phyloP scores from a whole-genome alignment of 768 basidiomycete genomes.

The Hypholoma sublateritium region DNA sequence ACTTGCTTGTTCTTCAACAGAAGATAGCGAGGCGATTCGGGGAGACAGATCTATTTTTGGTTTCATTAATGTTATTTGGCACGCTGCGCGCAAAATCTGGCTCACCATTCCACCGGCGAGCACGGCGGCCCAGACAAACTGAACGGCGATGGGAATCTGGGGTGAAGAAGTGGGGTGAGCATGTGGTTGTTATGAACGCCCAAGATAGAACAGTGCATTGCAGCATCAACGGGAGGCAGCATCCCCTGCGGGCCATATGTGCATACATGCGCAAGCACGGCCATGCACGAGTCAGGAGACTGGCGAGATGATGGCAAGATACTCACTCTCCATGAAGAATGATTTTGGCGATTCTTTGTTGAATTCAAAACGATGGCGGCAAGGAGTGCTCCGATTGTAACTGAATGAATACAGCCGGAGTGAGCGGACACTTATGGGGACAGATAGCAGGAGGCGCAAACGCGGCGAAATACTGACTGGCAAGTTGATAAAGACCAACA shows the following conservation, averaged over 20 bases:
- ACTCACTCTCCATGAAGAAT: constrained; percentile 34
- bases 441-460: not conserved
- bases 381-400: constrained; percentile 71
- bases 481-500: constrained; percentile 68
- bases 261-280: no score
- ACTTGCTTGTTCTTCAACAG: constrained; percentile 63
- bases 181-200: not conserved
- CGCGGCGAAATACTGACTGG: constrained; percentile 30
- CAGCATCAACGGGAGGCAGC: not conserved
- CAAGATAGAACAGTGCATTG: not conserved
- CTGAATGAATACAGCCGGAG: not conserved
- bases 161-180: not conserved
- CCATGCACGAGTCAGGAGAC: not conserved
- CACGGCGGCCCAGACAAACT: constrained; percentile 77
- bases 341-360: constrained; percentile 55
- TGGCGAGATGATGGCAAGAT: not conserved
- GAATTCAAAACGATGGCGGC: constrained; percentile 54
- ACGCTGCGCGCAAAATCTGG: constrained; percentile 18
- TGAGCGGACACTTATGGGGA: not conserved
- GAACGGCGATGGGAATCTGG: constrained; percentile 67
- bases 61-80: not conserved
- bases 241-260: not conserved
- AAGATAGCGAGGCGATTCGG: constrained; percentile 62
- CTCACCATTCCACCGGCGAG: constrained; percentile 69
- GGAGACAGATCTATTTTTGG: constrained; percentile 15